These are phyloP conservation scores for Thermothielavioides terrestris DNA, from an alignment of 495 filamentous ascomycete genomes.

Conservation along the genomic window DNA sequence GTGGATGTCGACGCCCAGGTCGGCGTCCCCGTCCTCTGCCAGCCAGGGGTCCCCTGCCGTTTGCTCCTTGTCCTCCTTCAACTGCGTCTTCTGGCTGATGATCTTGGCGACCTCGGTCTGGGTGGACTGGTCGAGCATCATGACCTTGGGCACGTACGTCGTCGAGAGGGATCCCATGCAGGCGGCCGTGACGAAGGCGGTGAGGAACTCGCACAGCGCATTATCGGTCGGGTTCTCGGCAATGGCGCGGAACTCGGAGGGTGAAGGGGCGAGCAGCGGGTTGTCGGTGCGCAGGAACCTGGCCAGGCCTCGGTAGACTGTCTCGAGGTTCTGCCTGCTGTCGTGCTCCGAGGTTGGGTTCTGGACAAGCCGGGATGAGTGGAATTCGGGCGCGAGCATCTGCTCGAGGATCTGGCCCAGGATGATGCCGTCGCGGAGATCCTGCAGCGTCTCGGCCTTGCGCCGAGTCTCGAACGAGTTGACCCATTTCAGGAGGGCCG, in stretches of 20 bases:
- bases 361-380: conserved; percentile 59
- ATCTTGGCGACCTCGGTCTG: conserved; percentile 28
- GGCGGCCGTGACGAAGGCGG: conserved; percentile 54
- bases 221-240: conserved; percentile 30
- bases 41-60: conserved; percentile 10
- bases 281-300: conserved; percentile 49
- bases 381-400: conserved; percentile 51
- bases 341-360: conserved; percentile 46
- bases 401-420: conserved; percentile 60
- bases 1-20: conserved; percentile 13
- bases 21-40: conserved; percentile 2
- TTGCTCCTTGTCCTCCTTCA: conserved; percentile 24
- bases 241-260: conserved; percentile 32
- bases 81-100: conserved; percentile 24
- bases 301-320: conserved; percentile 56
- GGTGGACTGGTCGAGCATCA: conserved; percentile 24
- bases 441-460: conserved; percentile 35
- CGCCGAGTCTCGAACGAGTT: conserved; percentile 27
- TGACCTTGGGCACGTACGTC: conserved; percentile 44
- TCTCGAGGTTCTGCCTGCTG: conserved; percentile 56
- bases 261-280: conserved; percentile 24
- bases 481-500: conserved; percentile 41
- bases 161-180: conserved; percentile 48
- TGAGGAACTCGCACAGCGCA: conserved; percentile 48
- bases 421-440: conserved; percentile 67